Conservation (phyloP, 192 early-diverging fungal species). For the Obelidium mucronatum region DNA sequence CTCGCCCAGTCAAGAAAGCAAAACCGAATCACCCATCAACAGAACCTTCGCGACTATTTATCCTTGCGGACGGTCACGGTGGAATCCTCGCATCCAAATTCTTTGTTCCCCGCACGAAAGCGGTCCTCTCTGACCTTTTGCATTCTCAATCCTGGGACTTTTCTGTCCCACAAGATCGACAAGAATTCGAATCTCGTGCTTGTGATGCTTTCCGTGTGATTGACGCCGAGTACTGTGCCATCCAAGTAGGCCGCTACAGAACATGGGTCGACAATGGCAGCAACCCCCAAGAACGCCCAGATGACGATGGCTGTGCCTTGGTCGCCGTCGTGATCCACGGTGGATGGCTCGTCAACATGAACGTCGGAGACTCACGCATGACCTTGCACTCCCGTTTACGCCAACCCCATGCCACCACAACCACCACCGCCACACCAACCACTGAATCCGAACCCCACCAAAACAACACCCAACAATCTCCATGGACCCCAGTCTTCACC, state of each 20-base stretch:
- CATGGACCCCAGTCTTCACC: constrained; percentile 54
- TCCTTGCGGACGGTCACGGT: constrained; percentile 70
- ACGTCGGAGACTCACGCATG: constrained; percentile 65
- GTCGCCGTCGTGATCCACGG: constrained; percentile 56
- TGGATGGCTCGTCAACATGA: constrained; percentile 62
- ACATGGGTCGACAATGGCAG: constrained; percentile 51
- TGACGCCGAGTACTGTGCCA: constrained; percentile 63
- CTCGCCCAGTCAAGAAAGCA: background rate
- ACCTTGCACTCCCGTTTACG: constrained; percentile 7
- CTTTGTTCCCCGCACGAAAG: constrained; percentile 50
- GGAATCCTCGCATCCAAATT: constrained; percentile 53
- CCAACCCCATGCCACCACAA: background rate
- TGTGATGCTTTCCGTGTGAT: constrained; percentile 48
- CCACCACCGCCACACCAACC: background rate
- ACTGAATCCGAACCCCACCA: too few species aligned
- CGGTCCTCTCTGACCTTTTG: constrained; percentile 40
- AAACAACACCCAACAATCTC: background rate
- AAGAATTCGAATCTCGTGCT: constrained; percentile 41
- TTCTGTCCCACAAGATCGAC: constrained; percentile 31
- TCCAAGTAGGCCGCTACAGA: constrained; percentile 48
- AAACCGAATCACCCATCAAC: constrained; percentile 11
- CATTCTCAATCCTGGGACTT: constrained; percentile 54
- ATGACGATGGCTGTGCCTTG: constrained; percentile 66
- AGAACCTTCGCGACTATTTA: constrained; percentile 42
- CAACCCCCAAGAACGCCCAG: constrained; percentile 34